Evolutionary conservation across 1,284 basidiomycete genomes (phyloP).

Genomic region (Bondarzewia mesenterica): DNA sequence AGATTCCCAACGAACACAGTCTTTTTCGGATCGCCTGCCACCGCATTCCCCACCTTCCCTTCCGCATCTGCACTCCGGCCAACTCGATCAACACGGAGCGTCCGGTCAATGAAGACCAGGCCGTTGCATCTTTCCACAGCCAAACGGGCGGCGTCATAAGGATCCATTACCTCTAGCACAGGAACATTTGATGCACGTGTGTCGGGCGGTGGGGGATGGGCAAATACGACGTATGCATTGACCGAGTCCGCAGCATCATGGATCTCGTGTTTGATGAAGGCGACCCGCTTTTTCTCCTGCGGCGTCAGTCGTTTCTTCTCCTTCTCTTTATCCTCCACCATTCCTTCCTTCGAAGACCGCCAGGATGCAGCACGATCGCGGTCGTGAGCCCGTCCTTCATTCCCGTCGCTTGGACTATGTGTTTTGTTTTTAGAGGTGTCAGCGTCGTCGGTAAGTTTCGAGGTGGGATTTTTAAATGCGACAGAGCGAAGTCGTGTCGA

Average conservation of each 20-base stretch:
- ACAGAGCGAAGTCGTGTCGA: slow-evolving; percentile 88
- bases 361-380: slow-evolving; percentile 61
- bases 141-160: slow-evolving; percentile 62
- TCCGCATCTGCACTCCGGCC: slow-evolving; percentile 26
- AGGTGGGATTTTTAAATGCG: slow-evolving; percentile 76
- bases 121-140: slow-evolving; percentile 65
- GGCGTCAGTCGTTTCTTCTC: slow-evolving; percentile 72
- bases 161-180: slow-evolving; percentile 52
- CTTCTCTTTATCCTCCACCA: slow-evolving; percentile 25
- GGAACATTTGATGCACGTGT: slow-evolving; percentile 41
- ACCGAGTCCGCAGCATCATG: slow-evolving; percentile 64
- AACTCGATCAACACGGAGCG: slow-evolving; percentile 68
- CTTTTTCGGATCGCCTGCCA: slow-evolving; percentile 61
- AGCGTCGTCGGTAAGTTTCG: slow-evolving; percentile 45
- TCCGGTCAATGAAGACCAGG: slow-evolving; percentile 65
- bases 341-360: slow-evolving; percentile 44
- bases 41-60: slow-evolving; percentile 16
- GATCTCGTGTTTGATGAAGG: slow-evolving; percentile 89
- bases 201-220: slow-evolving; percentile 29
- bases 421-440: slow-evolving; percentile 19
- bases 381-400: slow-evolving; percentile 38
- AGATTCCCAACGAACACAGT: slow-evolving; percentile 90
- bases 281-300: slow-evolving; percentile 88
- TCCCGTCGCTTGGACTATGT: slow-evolving; percentile 20
- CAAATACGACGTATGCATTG: slow-evolving; percentile 87